Conservation (phyloP, 2,329 filamentous ascomycete genomes). For the Aphanocladium album region DNA sequence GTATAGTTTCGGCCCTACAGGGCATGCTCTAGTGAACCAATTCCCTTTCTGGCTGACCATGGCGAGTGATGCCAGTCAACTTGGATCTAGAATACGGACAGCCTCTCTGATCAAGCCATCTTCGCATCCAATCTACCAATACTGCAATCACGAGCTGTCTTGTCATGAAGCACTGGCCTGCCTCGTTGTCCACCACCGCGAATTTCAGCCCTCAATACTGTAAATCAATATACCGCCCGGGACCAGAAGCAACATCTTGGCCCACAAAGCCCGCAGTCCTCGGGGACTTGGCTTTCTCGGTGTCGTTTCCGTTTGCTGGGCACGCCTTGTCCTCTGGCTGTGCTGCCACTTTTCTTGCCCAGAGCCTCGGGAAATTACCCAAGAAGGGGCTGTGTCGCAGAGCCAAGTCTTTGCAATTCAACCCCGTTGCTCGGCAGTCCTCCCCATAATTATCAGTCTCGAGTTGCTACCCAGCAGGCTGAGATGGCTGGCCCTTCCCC, state of each 20-base stretch:
- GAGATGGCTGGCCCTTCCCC: background rate
- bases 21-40: background rate
- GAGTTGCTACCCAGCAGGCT: constrained; percentile 1
- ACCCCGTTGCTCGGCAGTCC: background rate
- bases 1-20: constrained; percentile 2
- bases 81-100: background rate
- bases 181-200: background rate
- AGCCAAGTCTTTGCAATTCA: constrained; percentile 6
- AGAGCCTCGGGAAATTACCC: background rate
- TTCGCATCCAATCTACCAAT: background rate
- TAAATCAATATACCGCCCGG: background rate
- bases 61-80: background rate
- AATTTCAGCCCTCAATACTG: background rate
- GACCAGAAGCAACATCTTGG: background rate
- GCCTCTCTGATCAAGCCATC: background rate
- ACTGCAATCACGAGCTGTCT: background rate
- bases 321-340: background rate
- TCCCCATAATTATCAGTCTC: constrained; percentile 1
- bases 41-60: background rate
- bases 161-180: background rate
- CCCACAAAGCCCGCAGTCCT: background rate
- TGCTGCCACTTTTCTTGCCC: background rate
- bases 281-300: background rate
- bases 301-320: background rate
- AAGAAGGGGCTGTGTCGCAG: constrained; percentile 3